Base-by-base conservation (phyloP, 148 eudicot genomes). In the Euryodendron excelsum region DNA sequence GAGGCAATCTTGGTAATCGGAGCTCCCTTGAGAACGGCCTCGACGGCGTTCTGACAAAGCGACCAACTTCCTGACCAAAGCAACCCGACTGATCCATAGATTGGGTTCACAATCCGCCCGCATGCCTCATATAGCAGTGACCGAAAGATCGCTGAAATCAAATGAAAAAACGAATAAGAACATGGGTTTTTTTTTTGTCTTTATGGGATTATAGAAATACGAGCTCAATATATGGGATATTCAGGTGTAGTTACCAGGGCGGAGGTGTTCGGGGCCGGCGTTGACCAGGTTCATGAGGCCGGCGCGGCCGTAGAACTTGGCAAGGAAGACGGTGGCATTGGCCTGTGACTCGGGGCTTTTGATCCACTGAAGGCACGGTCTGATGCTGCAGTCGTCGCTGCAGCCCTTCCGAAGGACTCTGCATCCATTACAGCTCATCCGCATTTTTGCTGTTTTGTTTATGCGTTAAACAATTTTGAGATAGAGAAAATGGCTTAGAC, bases 231-330 rank as follows among this genome's bases (percentile, higher is more conserved):
- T n/a, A n/a, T n/a, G n/a, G n/a, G n/a, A n/a, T n/a, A n/a, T n/a
- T n/a, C n/a, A n/a, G n/a, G 31, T 31, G 21, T 1, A 82, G 73
- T 39, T 18, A 93, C 97, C 95, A 82, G 95, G 95, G 13, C 97
- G 93, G 78, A 90, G 92, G 69, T 91, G 91, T 4, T 78, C 69
- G 31, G 97, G 95, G 33, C 87, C 97, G 58, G 92, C 84, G 82
- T 87, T 88, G 81, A 93, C 74, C 80, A 91, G 96, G 78, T 93
- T 93, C 45, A 91, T 73, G 48, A 93, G 91, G 3, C 98, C 98
- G 28, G 98, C 98, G 7, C 96, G 93, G 67, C 98, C 98, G 68
- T 93, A 93, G 73, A 93, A 93, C 74, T 93, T 93, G n/a, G 98
- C 96, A 4, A 93, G 89, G 39, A 93, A 93, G 73, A 93, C 89